Conservation (phyloP, 1,284 basidiomycete genomes). For the Puccinia hordei region DNA sequence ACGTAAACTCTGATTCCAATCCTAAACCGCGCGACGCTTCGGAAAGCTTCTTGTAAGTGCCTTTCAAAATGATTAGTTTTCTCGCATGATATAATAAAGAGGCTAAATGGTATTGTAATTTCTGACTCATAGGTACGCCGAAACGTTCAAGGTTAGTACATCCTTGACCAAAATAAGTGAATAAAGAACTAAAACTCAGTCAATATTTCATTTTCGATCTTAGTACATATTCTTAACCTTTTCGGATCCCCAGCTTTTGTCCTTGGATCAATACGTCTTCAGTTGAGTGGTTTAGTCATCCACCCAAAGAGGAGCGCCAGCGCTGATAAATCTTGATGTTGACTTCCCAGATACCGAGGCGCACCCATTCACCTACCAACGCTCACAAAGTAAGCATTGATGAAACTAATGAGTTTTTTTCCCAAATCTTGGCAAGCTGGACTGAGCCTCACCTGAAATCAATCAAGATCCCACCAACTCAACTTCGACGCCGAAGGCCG, state of each 20-base stretch:
- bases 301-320: neutral
- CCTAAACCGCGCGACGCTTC: constrained; percentile 1
- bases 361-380: constrained; percentile 29
- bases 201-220: neutral
- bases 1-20: constrained; percentile 32
- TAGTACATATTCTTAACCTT: constrained; percentile 51
- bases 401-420: no score
- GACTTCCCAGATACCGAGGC: constrained; percentile 29
- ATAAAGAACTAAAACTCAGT: neutral
- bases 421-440: no score
- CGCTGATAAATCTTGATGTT: neutral
- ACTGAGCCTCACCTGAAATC: no score
- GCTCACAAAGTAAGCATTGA: constrained; percentile 2
- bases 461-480: no score
- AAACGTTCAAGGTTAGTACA: constrained; percentile 45
- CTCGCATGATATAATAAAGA: no score
- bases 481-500: no score
- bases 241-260: constrained; percentile 35
- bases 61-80: no score
- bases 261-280: constrained; percentile 51
- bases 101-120: neutral
- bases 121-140: constrained; percentile 32
- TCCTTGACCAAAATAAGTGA: neutral
- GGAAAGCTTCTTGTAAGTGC: constrained; percentile 49
- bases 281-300: constrained; percentile 30